Evolutionary conservation across 768 basidiomycete genomes (phyloP).

Genomic region (Tulasnella sp.): DNA sequence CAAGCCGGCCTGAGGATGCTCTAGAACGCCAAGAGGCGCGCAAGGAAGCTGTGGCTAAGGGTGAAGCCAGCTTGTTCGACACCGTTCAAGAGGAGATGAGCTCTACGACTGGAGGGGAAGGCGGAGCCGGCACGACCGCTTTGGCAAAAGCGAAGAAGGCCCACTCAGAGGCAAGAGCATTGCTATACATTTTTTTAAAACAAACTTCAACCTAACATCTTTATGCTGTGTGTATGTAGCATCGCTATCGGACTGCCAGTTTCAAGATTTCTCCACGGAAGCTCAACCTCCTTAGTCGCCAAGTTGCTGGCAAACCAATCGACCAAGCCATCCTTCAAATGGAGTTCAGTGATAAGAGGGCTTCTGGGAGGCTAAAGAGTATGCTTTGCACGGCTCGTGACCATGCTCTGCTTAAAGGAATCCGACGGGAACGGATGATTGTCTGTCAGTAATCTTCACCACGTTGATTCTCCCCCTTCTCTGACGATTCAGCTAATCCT

Average conservation of each 20-base stretch:
- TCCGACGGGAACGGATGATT: slow-evolving; percentile 63
- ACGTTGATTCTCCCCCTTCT: background rate
- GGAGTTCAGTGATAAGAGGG: slow-evolving; percentile 91
- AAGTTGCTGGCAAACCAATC: slow-evolving; percentile 85
- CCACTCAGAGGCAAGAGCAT: background rate
- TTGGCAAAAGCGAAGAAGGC: background rate
- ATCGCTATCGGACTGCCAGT: slow-evolving; percentile 85
- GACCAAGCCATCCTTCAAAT: slow-evolving; percentile 95
- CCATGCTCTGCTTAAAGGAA: slow-evolving; percentile 74
- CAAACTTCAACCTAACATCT: background rate
- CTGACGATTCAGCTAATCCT: background rate
- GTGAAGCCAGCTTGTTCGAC: slow-evolving; percentile 21
- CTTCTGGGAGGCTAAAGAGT: slow-evolving; percentile 74
- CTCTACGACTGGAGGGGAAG: background rate
- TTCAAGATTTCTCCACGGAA: slow-evolving; percentile 90
- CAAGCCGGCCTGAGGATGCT: background rate
- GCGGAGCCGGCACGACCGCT: background rate
- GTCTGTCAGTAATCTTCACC: slow-evolving; percentile 54
- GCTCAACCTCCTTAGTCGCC: slow-evolving; percentile 74
- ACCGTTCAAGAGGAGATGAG: slow-evolving; percentile 3
- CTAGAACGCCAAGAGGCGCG: slow-evolving; percentile 10
- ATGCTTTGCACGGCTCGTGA: slow-evolving; percentile 82
- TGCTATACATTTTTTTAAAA: background rate
- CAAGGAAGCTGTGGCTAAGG: slow-evolving; percentile 15
- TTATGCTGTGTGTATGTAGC: slow-evolving; percentile 39